These are phyloP conservation scores for Dictyostelium intermedium DNA, from an alignment of 78 protist genomes.

Conservation along the genomic window DNA sequence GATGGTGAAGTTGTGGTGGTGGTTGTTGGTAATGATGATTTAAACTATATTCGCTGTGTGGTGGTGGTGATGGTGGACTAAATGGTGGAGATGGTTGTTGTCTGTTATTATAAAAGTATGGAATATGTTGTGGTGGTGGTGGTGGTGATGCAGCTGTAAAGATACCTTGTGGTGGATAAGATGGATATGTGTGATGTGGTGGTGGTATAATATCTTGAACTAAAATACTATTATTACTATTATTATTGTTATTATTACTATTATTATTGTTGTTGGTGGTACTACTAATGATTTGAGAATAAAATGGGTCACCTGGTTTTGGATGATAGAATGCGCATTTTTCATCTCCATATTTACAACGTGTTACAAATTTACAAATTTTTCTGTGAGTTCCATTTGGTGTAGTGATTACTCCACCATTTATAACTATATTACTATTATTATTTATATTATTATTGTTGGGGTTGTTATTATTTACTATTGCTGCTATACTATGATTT, in stretches of 20 bases:
- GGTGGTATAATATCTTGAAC: neutral
- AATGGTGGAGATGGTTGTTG: neutral
- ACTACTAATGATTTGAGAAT: neutral
- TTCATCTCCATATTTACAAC: constrained; percentile 37
- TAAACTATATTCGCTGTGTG: neutral
- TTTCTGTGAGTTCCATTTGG: neutral
- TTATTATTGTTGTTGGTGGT: neutral
- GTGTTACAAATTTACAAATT: constrained; percentile 35
- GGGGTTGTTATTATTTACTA: neutral
- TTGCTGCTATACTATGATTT: neutral
- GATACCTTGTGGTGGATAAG: neutral
- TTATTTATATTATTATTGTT: neutral
- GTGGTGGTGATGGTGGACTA: neutral
- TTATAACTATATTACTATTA: neutral
- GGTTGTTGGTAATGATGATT: neutral
- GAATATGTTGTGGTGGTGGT: constrained; percentile 21
- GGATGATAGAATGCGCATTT: constrained; percentile 29
- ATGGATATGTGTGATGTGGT: neutral
- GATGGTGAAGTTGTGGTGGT: neutral
- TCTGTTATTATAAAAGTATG: neutral
- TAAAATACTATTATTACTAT: neutral
- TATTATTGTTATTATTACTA: neutral
- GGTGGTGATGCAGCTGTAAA: neutral
- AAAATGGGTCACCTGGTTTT: constrained; percentile 14
- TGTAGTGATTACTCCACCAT: neutral